Evolutionary conservation across 225 moss, liverwort and hornwort species (phyloP).

Genomic region (Climacium dendroides): DNA sequence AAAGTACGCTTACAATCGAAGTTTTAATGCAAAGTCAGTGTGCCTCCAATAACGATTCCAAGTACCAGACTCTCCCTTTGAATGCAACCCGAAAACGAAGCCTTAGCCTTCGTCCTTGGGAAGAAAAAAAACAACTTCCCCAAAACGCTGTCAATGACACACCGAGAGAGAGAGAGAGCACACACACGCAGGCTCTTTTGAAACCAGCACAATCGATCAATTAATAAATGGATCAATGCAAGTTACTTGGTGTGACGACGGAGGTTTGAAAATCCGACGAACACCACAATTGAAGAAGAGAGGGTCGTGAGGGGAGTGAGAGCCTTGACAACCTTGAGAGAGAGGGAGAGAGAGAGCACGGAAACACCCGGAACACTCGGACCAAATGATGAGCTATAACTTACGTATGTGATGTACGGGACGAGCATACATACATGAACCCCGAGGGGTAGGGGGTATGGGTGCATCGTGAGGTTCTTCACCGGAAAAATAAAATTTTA

Average conservation of each 20-base stretch:
- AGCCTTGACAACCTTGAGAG: background rate
- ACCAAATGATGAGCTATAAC: background rate
- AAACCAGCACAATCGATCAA: background rate
- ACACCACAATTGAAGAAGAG: rapidly evolving
- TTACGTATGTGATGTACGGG: background rate
- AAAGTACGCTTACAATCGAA: background rate
- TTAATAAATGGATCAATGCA: too few species aligned
- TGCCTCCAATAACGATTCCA: background rate
- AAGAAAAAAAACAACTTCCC: too few species aligned
- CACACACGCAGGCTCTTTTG: rapidly evolving
- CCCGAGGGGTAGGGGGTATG: background rate
- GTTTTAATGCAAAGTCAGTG: background rate
- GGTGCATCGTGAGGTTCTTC: background rate
- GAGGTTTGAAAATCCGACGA: background rate
- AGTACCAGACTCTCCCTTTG: too few species aligned
- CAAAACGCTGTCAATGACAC: background rate
- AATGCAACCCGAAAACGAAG: background rate
- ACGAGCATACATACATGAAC: background rate
- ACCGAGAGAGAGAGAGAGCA: background rate
- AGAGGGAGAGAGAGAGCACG: background rate
- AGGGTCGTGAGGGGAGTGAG: too few species aligned
- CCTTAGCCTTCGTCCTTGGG: background rate
- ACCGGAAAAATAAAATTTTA: too few species aligned
- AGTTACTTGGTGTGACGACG: too few species aligned
- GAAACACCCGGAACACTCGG: background rate